These are phyloP conservation scores for Withania somnifera DNA, from an alignment of 305 asterid genomes.

Conservation along the genomic window DNA sequence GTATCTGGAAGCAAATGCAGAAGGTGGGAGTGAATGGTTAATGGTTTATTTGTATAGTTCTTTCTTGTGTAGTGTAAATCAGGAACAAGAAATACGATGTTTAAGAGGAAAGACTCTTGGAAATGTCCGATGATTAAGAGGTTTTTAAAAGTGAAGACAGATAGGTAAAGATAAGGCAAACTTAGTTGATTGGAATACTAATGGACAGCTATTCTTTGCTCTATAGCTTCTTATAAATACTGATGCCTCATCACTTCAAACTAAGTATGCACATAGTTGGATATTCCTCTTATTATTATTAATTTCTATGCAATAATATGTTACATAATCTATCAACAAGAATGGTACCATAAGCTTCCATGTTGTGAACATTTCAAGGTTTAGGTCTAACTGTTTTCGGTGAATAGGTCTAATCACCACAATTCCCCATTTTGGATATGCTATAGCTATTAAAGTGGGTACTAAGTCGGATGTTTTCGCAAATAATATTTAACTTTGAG, in stretches of 20 bases:
- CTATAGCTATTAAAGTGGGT: neutral
- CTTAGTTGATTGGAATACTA: neutral
- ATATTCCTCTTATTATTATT: neutral
- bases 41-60: neutral
- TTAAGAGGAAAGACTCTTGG: neutral
- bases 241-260: neutral
- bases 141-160: neutral
- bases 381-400: neutral
- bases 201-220: neutral
- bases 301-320: neutral
- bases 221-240: neutral
- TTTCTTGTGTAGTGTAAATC: neutral
- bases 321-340: neutral
- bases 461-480: neutral
- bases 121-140: neutral
- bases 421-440: neutral
- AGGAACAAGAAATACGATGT: conserved; percentile 1
- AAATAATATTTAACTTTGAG: neutral
- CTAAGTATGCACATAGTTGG: neutral
- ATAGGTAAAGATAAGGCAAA: neutral
- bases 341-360: neutral
- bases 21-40: neutral
- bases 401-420: neutral
- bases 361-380: neutral
- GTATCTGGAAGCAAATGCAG: neutral